phyloP scores from a whole-genome alignment of 495 filamentous ascomycete genomes.

The Talaromyces proteolyticus region DNA sequence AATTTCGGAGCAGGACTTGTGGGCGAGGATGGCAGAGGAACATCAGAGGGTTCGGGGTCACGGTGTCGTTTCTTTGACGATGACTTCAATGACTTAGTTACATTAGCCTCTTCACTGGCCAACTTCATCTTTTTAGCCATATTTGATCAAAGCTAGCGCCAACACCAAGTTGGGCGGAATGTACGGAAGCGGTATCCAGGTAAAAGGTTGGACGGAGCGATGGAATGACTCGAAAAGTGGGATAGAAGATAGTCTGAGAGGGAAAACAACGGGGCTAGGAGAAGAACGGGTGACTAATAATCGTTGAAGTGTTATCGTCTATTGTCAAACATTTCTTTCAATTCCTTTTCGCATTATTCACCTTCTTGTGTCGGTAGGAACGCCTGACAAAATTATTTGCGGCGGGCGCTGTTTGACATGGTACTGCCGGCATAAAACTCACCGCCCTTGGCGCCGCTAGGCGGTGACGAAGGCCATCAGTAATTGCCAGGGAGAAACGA shows the following conservation, averaged over 20 bases:
- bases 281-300: too few species aligned
- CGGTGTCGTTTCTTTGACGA: neutral
- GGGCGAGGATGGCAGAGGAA: neutral
- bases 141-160: neutral
- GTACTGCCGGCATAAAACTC: slow-evolving; percentile 2
- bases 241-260: neutral
- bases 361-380: neutral
- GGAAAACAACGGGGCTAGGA: neutral
- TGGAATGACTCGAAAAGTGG: neutral
- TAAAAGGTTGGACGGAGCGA: neutral
- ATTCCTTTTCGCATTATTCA: neutral
- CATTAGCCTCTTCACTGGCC: neutral
- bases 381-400: slow-evolving; percentile 3
- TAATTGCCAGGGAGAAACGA: neutral
- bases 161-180: neutral
- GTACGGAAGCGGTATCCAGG: too few species aligned
- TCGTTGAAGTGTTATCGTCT: too few species aligned
- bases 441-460: slow-evolving; percentile 1
- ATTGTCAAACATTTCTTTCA: too few species aligned
- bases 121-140: neutral
- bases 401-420: neutral
- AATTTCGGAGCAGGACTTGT: neutral
- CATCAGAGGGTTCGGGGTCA: neutral
- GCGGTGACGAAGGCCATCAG: too few species aligned
- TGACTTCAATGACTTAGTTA: neutral